Conservation (phyloP, 768 basidiomycete genomes). For the Agrocybe praecox region DNA sequence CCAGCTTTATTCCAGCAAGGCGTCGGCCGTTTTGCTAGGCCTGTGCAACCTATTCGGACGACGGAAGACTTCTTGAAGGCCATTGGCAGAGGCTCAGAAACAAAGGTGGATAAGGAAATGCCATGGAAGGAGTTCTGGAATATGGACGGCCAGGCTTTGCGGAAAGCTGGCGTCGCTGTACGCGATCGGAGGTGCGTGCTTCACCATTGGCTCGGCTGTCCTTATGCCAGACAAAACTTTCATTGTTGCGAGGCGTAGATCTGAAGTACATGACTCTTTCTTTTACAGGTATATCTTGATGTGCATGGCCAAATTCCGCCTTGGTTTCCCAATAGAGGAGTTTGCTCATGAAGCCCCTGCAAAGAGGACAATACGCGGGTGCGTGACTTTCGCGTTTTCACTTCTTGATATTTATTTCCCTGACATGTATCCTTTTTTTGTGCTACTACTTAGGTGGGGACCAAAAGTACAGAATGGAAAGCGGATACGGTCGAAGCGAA, state of each 20-base stretch:
- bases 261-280: not conserved
- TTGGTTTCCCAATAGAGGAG: slow-evolving; percentile 50
- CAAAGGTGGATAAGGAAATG: slow-evolving; percentile 58
- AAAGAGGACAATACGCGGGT: slow-evolving; percentile 86
- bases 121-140: slow-evolving; percentile 79
- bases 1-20: slow-evolving; percentile 13
- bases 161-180: slow-evolving; percentile 64
- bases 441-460: slow-evolving; percentile 56
- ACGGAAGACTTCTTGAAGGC: slow-evolving; percentile 70
- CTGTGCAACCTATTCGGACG: slow-evolving; percentile 30
- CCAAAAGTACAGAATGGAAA: slow-evolving; percentile 76
- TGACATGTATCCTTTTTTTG: not conserved
- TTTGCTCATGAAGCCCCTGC: slow-evolving; percentile 68
- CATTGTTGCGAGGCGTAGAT: not conserved
- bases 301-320: slow-evolving; percentile 82
- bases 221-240: not conserved
- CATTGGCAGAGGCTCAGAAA: slow-evolving; percentile 71
- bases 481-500: slow-evolving; percentile 66
- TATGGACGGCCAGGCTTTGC: slow-evolving; percentile 56
- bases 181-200: slow-evolving; percentile 67
- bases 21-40: slow-evolving; percentile 4
- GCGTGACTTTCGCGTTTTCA: slow-evolving; percentile 26
- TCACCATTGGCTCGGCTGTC: not conserved
- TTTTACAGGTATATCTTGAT: slow-evolving; percentile 75
- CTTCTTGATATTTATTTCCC: not conserved